Percentiles rank a stretch among this genome's conserved stretches.
Conservation (phyloP, 306 rosid genomes). For the Vigna reflexopilosa region DNA sequence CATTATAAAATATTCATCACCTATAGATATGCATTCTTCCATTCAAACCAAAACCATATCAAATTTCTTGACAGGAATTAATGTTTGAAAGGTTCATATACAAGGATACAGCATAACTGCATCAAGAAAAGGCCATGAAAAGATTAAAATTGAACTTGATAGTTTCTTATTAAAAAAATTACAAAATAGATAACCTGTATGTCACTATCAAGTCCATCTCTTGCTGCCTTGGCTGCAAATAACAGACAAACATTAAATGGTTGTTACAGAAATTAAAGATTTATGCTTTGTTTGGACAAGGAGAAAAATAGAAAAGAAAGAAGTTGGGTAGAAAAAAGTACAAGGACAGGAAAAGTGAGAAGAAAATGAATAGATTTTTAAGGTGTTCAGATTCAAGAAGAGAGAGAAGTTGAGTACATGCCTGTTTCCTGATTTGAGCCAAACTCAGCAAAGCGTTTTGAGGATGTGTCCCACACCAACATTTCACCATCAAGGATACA, state of each 20-base stretch:
- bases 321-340: no score
- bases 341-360: no score
- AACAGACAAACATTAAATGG: constrained; percentile 33
- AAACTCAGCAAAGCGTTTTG: constrained; percentile 91
- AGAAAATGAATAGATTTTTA: no score
- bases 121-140: constrained; percentile 41
- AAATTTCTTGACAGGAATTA: constrained; percentile 35
- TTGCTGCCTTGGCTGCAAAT: constrained; percentile 90
- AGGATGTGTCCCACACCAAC: constrained; percentile 96
- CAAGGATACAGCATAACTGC: constrained; percentile 99
- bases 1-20: constrained; percentile 37
- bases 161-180: constrained; percentile 20
- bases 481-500: constrained; percentile 98
- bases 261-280: constrained; percentile 34
- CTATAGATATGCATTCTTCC: constrained; percentile 35
- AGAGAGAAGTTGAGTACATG: constrained; percentile 9
- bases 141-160: constrained; percentile 30
- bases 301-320: no score
- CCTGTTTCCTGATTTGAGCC: constrained; percentile 99
- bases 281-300: neutral
- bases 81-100: constrained; percentile 35
- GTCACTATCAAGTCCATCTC: constrained; percentile 86
- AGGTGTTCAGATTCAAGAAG: no score
- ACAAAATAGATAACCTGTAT: constrained; percentile 68
- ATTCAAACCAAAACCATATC: constrained; percentile 38